These are phyloP conservation scores for Limnomonas spitsbergensis DNA, from an alignment of 139 green algal genomes.

Conservation along the genomic window DNA sequence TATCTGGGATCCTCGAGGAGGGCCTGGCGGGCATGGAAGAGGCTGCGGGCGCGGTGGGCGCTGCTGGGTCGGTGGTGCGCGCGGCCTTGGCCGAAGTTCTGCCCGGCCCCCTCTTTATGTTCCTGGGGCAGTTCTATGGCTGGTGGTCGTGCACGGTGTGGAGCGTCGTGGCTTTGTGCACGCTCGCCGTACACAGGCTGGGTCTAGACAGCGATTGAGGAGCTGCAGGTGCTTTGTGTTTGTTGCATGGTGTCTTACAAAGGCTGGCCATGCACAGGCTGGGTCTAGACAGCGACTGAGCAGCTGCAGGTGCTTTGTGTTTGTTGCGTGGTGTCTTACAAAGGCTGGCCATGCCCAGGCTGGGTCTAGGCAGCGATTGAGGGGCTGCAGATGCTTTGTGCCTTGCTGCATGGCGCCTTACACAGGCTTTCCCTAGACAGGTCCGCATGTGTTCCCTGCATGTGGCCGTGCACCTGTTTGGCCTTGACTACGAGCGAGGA, in stretches of 20 bases:
- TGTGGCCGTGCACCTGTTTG: too few relatives aligned
- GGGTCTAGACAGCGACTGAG: conserved; percentile 2
- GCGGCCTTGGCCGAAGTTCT: too few relatives aligned
- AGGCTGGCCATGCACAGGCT: background rate
- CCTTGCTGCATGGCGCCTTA: too few relatives aligned
- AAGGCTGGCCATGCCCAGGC: background rate
- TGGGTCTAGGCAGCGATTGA: background rate
- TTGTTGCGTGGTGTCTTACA: too few relatives aligned
- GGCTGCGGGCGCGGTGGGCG: too few relatives aligned
- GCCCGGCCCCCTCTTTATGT: background rate
- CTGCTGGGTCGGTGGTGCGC: background rate
- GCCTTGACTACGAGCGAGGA: too few relatives aligned
- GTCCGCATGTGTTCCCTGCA: too few relatives aligned
- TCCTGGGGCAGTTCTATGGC: background rate
- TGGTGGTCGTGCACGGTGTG: background rate
- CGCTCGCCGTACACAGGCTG: background rate
- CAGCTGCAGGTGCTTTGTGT: too few relatives aligned
- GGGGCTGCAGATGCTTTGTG: too few relatives aligned
- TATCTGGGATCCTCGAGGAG: background rate
- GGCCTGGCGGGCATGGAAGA: background rate
- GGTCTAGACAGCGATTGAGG: background rate
- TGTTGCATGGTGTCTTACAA: too few relatives aligned
- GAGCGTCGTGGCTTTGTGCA: background rate
- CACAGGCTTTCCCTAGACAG: background rate
- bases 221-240: too few relatives aligned